Conservation (phyloP, 2,329 filamentous ascomycete species). For the Rhexocercosporidium sp. region DNA sequence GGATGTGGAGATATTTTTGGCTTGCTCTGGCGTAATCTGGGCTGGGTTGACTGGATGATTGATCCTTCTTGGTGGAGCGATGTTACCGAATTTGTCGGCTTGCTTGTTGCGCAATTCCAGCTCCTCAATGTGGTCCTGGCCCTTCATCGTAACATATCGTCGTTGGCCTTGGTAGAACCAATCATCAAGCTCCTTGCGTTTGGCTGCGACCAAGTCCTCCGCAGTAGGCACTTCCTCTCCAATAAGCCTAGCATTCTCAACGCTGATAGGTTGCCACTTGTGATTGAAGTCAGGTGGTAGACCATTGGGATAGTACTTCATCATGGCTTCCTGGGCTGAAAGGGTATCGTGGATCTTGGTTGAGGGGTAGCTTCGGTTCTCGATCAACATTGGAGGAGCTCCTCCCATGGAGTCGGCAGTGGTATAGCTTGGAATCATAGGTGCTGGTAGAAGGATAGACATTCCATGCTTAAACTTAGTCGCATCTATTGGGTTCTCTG, state of each 20-base stretch:
- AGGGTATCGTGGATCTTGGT: conserved; percentile 37
- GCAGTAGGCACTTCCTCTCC: conserved; percentile 15
- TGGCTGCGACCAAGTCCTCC: conserved; percentile 17
- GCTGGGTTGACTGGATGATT: conserved; percentile 17
- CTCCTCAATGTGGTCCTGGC: conserved; percentile 28
- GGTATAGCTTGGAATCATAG: background rate
- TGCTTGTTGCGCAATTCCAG: conserved; percentile 1
- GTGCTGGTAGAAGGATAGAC: background rate
- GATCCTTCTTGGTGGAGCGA: conserved; percentile 29
- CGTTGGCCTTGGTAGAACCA: conserved; percentile 40
- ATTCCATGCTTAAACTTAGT: background rate
- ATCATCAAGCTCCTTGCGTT: conserved; percentile 32
- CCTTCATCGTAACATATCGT: conserved; percentile 34
- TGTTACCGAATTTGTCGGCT: conserved; percentile 25
- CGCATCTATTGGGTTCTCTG: background rate
- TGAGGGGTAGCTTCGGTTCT: conserved; percentile 15
- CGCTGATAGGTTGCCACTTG: conserved; percentile 25
- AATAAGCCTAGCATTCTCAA: conserved; percentile 23
- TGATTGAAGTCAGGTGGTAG: conserved; percentile 35
- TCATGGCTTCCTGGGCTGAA: conserved; percentile 24
- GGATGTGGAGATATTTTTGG: conserved; percentile 32
- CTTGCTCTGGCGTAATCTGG: conserved; percentile 32
- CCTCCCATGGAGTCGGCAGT: conserved; percentile 2
- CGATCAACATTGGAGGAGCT: background rate
- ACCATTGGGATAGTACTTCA: conserved; percentile 40